These are phyloP conservation scores for Xylariaceae sp. DNA, from an alignment of 2,329 filamentous ascomycete genomes.

Conservation along the genomic window DNA sequence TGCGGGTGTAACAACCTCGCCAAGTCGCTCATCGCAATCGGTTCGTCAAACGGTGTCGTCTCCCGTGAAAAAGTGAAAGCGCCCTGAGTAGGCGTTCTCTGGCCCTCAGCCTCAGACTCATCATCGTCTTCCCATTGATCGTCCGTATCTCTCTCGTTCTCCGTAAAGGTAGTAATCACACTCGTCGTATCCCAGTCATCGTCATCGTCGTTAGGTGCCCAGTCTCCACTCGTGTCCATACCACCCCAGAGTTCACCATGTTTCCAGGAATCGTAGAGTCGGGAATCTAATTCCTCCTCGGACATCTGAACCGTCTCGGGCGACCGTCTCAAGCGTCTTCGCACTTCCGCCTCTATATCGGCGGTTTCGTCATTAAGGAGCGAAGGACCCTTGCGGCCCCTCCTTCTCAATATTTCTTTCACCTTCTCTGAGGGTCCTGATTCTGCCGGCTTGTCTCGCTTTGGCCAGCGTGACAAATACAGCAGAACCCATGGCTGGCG, in stretches of 20 bases:
- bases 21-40: slow-evolving; percentile 64
- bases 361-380: slow-evolving; percentile 60
- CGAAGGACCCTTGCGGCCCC: slow-evolving; percentile 48
- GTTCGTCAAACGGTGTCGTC: slow-evolving; percentile 57
- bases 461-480: slow-evolving; percentile 44
- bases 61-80: slow-evolving; percentile 49
- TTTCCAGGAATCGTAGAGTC: slow-evolving; percentile 82
- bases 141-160: slow-evolving; percentile 44
- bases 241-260: slow-evolving; percentile 81
- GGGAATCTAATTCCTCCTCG: slow-evolving; percentile 66
- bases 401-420: slow-evolving; percentile 39
- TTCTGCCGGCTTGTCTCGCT: slow-evolving; percentile 28
- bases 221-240: slow-evolving; percentile 76
- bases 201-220: slow-evolving; percentile 51
- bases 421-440: slow-evolving; percentile 12
- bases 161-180: slow-evolving; percentile 52
- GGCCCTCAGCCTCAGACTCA: slow-evolving; percentile 39
- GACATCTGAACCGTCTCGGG: slow-evolving; percentile 38
- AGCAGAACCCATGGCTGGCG: slow-evolving; percentile 61
- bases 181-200: slow-evolving; percentile 74
- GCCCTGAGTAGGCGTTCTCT: slow-evolving; percentile 70
- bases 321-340: slow-evolving; percentile 51
- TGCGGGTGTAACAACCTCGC: slow-evolving; percentile 78
- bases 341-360: slow-evolving; percentile 78
- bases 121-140: slow-evolving; percentile 44